These are phyloP conservation scores for Fraxinus latifolia DNA, from an alignment of 305 asterid species.

Conservation along the genomic window DNA sequence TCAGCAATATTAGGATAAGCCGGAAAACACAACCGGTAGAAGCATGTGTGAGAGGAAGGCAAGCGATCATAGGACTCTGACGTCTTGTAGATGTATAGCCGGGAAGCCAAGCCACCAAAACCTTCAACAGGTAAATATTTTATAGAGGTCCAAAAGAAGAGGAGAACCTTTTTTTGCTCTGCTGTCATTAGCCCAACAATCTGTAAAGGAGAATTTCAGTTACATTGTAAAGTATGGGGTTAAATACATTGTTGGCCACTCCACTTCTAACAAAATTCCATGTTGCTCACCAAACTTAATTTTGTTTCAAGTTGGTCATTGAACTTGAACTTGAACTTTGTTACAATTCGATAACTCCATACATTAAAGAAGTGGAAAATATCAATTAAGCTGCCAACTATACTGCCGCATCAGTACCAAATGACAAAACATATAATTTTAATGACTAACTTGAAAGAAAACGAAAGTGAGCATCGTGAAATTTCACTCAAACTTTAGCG, in stretches of 20 bases:
- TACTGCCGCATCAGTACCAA: background rate
- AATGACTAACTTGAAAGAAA: background rate
- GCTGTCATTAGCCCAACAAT: conserved; percentile 57
- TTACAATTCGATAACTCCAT: background rate
- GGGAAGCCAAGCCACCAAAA: conserved; percentile 69
- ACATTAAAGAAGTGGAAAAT: background rate
- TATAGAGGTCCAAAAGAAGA: conserved; percentile 91
- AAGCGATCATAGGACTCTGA: conserved; percentile 50
- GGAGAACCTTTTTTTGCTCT: conserved; percentile 68
- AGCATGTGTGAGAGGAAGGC: conserved; percentile 93
- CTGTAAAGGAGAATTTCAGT: conserved; percentile 31
- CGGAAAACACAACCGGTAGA: conserved; percentile 71
- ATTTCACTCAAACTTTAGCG: background rate
- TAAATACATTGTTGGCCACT: background rate
- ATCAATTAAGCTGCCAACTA: background rate
- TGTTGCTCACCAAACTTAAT: background rate
- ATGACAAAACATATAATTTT: background rate
- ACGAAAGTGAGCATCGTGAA: background rate
- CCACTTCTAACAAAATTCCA: background rate
- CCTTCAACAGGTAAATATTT: conserved; percentile 80
- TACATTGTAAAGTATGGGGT: background rate
- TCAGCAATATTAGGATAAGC: conserved; percentile 44
- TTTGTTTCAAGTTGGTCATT: background rate
- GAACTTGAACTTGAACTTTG: background rate
- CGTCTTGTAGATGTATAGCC: conserved; percentile 49